Base-by-base conservation (phyloP, 2,329 filamentous ascomycete genomes). In the Albophoma yamanashiensis region DNA sequence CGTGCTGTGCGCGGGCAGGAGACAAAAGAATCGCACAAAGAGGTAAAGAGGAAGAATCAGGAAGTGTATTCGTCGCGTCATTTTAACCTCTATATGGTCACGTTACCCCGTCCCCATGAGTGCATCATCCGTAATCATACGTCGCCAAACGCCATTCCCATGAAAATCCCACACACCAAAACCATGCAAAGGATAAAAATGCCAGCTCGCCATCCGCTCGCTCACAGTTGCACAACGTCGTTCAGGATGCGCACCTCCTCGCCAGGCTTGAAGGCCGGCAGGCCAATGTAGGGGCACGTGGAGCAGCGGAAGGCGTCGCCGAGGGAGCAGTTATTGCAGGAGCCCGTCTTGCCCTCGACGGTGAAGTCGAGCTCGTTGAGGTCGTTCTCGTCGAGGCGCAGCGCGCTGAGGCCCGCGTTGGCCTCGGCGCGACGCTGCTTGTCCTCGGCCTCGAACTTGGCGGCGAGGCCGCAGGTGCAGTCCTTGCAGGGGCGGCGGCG, bases 191-290 rank as follows among this genome's bases (percentile, higher is more conserved):
- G 11, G 39, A 43, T 4, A 36, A 3, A 20, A 34, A 36, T 9
- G 50, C 50, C 50, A 17, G 47, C 47, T 45, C 42, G 42, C 42
- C 20, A 6, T n/a, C 3, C 27, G 47, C 36, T 11, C 40, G n/a
- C 45, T 64, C 68, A 96, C 70, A 96, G 77, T 77, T 96, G 92
- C 61, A 91, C 84, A 69, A 91, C 85, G 66, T 96, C 91, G 73
- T 95, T 93, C 69, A 96, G 72, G 62, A 99, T 79, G 69, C 87
- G 83, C 57, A 97, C 92, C 77, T 97, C 92, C 79, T 99, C 92
- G 20, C 94, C 94, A 4, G 92, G 92, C 80, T 97, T 96, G 80
- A 99, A 99, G 5, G 94, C 89, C 17, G 94, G 94, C 66, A 99
- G 81, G 5, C 92, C 92, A 68, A 96, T 89, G 71, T 94, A 96